Evolutionary conservation across 2,329 filamentous ascomycete species (phyloP), one percentile per base, ranked within the genome.

Genomic region (Colletotrichum agaves): DNA sequence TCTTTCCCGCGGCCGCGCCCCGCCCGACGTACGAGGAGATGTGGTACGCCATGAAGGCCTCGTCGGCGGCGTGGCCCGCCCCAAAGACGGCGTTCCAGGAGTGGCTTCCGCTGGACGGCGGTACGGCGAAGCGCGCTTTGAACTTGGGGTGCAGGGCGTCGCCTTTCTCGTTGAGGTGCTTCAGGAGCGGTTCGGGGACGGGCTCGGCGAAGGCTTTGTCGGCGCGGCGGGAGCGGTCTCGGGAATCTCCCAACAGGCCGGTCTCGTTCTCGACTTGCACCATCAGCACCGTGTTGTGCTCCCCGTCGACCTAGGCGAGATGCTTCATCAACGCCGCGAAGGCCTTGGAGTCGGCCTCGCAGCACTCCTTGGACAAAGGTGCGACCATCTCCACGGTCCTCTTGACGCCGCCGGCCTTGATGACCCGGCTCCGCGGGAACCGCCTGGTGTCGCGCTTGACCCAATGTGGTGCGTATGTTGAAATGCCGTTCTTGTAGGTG

Each of bases 211-310:
- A 87, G 0, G 72, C 77, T 55, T 78, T 72, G 17, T 85, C 76
- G 2, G 83, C 84, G 5, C 73, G 72, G 1, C 72, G 71, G 3
- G 78, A 82, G 3, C 81, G 75, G 70, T 87, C 85, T 21, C 84
- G 78, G 7, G 81, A 86, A 70, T 87, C 85, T 0, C 84, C 84
- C 0, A 87, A 75, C 0, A 87, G 67, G 0, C 85, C 85, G 0
- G 79, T 79, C 74, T 87, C 85, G 46, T 87, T 87, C 73, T 88
- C 83, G n/a, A 88, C 84, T 69, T 87, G 85, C 0, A 87, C 80
- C 85, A 87, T 87, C 2, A 87, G 69, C 0, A 87, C 84, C 0
- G 84, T 87, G 3, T 76, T 79, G 47, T 86, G 77, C 11, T 78
- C 72, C 1, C 74, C 74, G 50, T 87, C 84, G 4, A 86, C 72